phyloP scores from a whole-genome alignment of 306 rosid genomes.

The Sesbania bispinosa region DNA sequence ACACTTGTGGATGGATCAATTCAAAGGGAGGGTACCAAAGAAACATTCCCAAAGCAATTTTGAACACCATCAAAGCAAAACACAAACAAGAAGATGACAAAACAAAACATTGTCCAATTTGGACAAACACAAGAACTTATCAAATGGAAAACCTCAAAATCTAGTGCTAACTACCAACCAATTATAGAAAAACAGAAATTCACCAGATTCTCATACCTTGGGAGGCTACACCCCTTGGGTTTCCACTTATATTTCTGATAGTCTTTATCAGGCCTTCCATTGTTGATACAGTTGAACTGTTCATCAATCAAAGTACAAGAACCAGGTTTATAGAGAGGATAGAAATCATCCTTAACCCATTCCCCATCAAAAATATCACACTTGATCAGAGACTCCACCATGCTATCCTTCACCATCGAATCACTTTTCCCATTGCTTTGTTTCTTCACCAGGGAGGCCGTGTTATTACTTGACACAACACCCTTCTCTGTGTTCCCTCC shows the following conservation, averaged over 20 bases:
- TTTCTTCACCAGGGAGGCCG: slow-evolving; percentile 36
- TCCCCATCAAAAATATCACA: slow-evolving; percentile 75
- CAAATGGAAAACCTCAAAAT: not conserved
- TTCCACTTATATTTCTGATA: slow-evolving; percentile 75
- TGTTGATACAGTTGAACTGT: slow-evolving; percentile 67
- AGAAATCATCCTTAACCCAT: no score
- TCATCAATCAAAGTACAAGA: no score
- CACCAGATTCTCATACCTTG: slow-evolving; percentile 49
- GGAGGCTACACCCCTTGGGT: slow-evolving; percentile 74
- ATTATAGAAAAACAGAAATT: slow-evolving; percentile 1
- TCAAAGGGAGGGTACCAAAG: not conserved
- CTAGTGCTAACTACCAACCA: not conserved
- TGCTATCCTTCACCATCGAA: slow-evolving; percentile 22
- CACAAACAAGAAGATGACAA: not conserved
- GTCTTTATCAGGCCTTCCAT: slow-evolving; percentile 77
- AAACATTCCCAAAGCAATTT: not conserved
- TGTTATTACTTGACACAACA: slow-evolving; percentile 22
- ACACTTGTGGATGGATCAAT: not conserved
- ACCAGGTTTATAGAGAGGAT: no score
- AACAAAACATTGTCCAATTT: not conserved
- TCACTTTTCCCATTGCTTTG: slow-evolving; percentile 22
- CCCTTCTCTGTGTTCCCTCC: not conserved
- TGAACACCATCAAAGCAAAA: not conserved
- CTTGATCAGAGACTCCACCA: slow-evolving; percentile 47
- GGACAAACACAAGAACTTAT: slow-evolving; percentile 3